Base-by-base conservation (phyloP, 2,329 filamentous ascomycete species). In the Scytalidium sp. region DNA sequence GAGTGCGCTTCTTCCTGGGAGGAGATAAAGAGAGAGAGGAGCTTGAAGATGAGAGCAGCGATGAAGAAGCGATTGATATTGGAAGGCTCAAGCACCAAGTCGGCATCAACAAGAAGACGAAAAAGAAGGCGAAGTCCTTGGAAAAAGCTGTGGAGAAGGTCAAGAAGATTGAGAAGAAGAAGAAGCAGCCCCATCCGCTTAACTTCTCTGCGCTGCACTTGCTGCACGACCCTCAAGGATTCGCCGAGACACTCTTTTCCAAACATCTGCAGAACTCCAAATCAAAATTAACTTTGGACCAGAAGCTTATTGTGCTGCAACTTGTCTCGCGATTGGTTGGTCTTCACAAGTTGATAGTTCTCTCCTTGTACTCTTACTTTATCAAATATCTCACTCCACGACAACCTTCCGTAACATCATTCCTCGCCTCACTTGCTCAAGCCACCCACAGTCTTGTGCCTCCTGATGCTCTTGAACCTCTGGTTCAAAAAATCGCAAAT, bases 171-270 rank as follows among this genome's bases (percentile, higher is more conserved):
- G 90, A 96, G 66, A 85, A 84, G 64, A 95, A 95, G 76, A 97
- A 96, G 80, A 83, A 83, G 56, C 83, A 89, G 56, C 89, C 91
- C 3, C 89, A 95, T 61, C 84, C 87, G 1, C 80, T 99, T 56
- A 99, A 99, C 73, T 99, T 99, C 68, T 97, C 92, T 0, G 94
- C 94, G 0, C 78, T 99, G 39, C 94, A 99, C 67, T 79, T 99
- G 19, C 78, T 99, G 2, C 89, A 97, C 67, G 92, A 97, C 59
- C 92, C 94, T 1, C 94, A 99, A 67, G 89, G 88, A 0, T 97
- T 97, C 63, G 89, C 91, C 3, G 94, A 99, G 69, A 79, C 81
- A 45, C 76, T 99, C 6, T 99, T 97, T 70, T 82, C 84, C 41
- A 96, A 94, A 67, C 94, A 99, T 63, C 74, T 99, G 40, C 90